These are phyloP conservation scores for Trichoderma cornu-damae DNA, from an alignment of 2,329 filamentous ascomycete genomes.

Conservation along the genomic window DNA sequence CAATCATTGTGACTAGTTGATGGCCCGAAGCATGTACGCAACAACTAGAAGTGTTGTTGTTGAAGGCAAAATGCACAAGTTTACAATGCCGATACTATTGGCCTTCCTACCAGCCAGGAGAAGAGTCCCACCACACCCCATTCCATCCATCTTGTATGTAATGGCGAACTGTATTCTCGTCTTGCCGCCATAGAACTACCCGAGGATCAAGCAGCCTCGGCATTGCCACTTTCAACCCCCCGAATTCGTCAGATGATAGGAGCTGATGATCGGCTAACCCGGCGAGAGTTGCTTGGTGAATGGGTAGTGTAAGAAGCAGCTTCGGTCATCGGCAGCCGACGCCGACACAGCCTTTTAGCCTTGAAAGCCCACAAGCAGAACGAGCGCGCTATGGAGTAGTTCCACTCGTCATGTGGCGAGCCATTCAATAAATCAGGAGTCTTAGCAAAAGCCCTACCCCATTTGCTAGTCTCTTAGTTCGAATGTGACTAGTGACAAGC, in stretches of 20 bases:
- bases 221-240: background rate
- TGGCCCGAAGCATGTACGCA: background rate
- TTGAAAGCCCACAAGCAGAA: background rate
- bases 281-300: background rate
- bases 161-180: background rate
- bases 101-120: background rate
- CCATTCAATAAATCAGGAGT: too few species aligned
- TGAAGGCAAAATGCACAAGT: background rate
- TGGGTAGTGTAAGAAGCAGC: background rate
- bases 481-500: too few species aligned
- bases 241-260: background rate
- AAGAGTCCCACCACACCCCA: background rate
- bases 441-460: too few species aligned
- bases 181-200: background rate
- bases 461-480: too few species aligned
- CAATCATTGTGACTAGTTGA: slow-evolving; percentile 23
- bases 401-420: too few species aligned
- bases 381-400: too few species aligned
- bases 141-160: background rate
- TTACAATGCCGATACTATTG: background rate
- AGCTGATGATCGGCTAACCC: background rate
- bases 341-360: background rate
- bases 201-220: background rate
- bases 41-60: background rate
- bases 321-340: background rate